These are phyloP conservation scores for Yamadazyma taylorii DNA, from an alignment of 1,139 yeast genomes.

Conservation along the genomic window DNA sequence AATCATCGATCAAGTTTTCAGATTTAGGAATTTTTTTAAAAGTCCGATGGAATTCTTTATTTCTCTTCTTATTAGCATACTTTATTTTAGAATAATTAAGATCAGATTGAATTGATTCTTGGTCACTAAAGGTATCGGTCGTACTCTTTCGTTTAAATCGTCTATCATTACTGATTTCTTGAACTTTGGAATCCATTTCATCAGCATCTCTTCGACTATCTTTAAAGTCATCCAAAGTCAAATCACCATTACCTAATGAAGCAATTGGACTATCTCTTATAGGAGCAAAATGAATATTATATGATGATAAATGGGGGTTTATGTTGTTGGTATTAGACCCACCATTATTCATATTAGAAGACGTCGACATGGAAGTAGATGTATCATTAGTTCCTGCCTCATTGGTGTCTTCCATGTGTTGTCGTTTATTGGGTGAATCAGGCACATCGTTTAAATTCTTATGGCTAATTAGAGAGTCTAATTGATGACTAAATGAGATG, in stretches of 20 bases:
- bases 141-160: slow-evolving; percentile 6
- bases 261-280: slow-evolving; percentile 55
- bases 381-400: neutral
- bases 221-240: slow-evolving; percentile 60
- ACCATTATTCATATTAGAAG: too few species aligned
- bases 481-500: slow-evolving; percentile 17
- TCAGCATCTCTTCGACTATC: slow-evolving; percentile 9
- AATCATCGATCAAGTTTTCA: slow-evolving; percentile 64
- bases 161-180: neutral
- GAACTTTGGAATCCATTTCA: neutral
- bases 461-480: slow-evolving; percentile 19
- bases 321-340: slow-evolving; percentile 17
- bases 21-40: slow-evolving; percentile 55
- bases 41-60: slow-evolving; percentile 60
- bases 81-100: slow-evolving; percentile 26
- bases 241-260: slow-evolving; percentile 72
- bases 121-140: slow-evolving; percentile 7
- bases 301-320: too few species aligned
- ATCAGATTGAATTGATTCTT: slow-evolving; percentile 6
- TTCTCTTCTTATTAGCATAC: slow-evolving; percentile 45
- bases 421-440: neutral
- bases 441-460: neutral
- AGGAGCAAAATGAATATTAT: slow-evolving; percentile 55
- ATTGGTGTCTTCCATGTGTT: too few species aligned
- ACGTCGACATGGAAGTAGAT: too few species aligned